Base-by-base conservation (phyloP, 2,329 filamentous ascomycete genomes). In the Neoscytalidium dimidiatum region DNA sequence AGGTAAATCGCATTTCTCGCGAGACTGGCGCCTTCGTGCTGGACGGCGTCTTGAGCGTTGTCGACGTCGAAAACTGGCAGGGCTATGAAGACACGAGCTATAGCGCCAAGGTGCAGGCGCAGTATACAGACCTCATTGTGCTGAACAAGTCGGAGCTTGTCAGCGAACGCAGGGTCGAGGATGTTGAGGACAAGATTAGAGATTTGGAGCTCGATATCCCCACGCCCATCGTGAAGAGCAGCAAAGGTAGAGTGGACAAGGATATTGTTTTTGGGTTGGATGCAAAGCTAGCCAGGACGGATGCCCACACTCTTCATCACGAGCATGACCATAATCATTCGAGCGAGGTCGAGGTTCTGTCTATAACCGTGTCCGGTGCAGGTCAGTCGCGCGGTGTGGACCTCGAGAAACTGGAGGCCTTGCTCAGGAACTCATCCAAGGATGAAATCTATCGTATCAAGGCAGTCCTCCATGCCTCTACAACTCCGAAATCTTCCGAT, bases 381-480 rank as follows among this genome's bases (percentile, higher is more conserved):
- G 77, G 77, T 0, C 75, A 79, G 17, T 64, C 69, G 31, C 80
- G 87, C 26, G 84, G 88, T 31, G 82, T 88, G 0, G 82, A 87
- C 64, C 84, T 87, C 26, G 72, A 76, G 17, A 82, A 90, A 68
- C 84, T 97, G 7, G 82, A 88, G 64, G 80, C 71, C 56, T 81
- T 98, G 1, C 84, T 98, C 33, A 82, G 84, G 52, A 79, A 86
- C 0, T 91, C 94, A 0, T 91, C 93, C 0, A 97, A 96, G 75
- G 95, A 99, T 69, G 94, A 98, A 74, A 88, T 96, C 9, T 99
- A 98, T 79, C 88, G 95, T 64, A 98, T 99, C 76, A 99, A 99
- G 78, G 92, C 86, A 0, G 81, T 89, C 3, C 68, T 90, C 7
- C 82, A 83, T 76, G 48, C 78, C 67, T 67, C 78, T 0, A 79